phyloP scores from a whole-genome alignment of 257 asterid species.

The Plantago major region DNA sequence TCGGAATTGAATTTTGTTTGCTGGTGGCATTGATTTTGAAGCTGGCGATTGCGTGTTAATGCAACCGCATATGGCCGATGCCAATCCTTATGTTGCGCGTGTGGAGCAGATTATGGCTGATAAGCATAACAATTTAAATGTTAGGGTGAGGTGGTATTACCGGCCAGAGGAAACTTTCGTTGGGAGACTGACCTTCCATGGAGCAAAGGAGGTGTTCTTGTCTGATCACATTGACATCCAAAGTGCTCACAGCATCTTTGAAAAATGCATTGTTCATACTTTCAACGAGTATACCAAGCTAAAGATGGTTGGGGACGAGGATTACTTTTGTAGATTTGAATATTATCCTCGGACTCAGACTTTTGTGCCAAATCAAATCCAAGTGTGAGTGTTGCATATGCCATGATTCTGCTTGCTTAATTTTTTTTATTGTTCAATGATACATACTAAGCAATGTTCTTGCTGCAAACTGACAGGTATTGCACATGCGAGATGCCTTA shows the following conservation, averaged over 20 bases:
- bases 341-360: slow-evolving; percentile 49
- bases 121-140: slow-evolving; percentile 35
- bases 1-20: slow-evolving; percentile 6
- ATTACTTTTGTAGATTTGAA: slow-evolving; percentile 53
- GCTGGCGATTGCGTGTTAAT: slow-evolving; percentile 64
- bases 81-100: slow-evolving; percentile 57
- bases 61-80: slow-evolving; percentile 35
- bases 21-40: slow-evolving; percentile 25
- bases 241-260: slow-evolving; percentile 59
- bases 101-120: slow-evolving; percentile 55
- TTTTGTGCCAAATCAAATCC: slow-evolving; percentile 56
- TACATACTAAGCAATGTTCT: slow-evolving; percentile 21
- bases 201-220: slow-evolving; percentile 57
- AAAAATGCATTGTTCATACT: slow-evolving; percentile 49
- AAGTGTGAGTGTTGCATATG: slow-evolving; percentile 44
- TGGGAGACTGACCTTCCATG: slow-evolving; percentile 61
- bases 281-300: slow-evolving; percentile 61
- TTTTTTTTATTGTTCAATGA: background rate
- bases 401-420: slow-evolving; percentile 7
- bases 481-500: slow-evolving; percentile 80
- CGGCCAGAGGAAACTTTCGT: slow-evolving; percentile 68
- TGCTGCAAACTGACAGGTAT: slow-evolving; percentile 36
- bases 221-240: slow-evolving; percentile 56
- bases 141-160: slow-evolving; percentile 59
- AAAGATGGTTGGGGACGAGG: slow-evolving; percentile 47